Conservation (phyloP, 2,329 filamentous ascomycete genomes). For the Pseudogymnoascus sp. region DNA sequence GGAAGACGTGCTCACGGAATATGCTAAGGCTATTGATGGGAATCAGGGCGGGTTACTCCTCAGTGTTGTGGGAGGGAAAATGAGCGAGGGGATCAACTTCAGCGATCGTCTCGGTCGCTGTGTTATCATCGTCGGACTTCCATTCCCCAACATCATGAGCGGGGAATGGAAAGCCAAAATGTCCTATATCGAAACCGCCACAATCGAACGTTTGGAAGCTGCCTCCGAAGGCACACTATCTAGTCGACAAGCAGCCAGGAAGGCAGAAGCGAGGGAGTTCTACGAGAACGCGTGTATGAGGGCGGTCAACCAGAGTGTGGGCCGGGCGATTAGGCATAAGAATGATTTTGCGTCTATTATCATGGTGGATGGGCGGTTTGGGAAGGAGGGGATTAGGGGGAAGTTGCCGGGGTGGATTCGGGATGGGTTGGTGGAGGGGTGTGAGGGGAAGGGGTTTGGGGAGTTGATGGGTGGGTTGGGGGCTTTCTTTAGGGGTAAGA, state of each 20-base stretch:
- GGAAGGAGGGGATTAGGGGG: constrained; percentile 59
- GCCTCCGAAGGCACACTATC: constrained; percentile 7
- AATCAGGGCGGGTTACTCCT: constrained; percentile 70
- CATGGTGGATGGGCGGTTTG: constrained; percentile 74
- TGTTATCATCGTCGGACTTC: constrained; percentile 84
- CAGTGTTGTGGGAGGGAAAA: constrained; percentile 86
- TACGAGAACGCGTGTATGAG: constrained; percentile 96
- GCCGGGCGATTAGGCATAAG: constrained; percentile 79
- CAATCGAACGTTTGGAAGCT: constrained; percentile 31
- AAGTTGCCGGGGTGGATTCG: constrained; percentile 91
- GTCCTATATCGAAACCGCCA: constrained; percentile 69
- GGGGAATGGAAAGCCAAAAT: constrained; percentile 91
- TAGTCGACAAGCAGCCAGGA: constrained; percentile 29
- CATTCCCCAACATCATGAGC: constrained; percentile 83
- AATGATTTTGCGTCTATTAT: constrained; percentile 88
- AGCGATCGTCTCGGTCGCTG: constrained; percentile 82
- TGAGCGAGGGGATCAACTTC: constrained; percentile 98
- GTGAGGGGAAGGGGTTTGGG: constrained; percentile 45
- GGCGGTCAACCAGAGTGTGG: constrained; percentile 94
- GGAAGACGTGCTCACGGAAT: constrained; percentile 67
- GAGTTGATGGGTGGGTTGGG: constrained; percentile 52
- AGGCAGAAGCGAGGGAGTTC: constrained; percentile 63
- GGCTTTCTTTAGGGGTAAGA: constrained; percentile 52
- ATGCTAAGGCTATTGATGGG: constrained; percentile 58
- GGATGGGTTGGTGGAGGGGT: constrained; percentile 51